Conservation (phyloP, 148 eudicot species). For the Arbutus unedo region DNA sequence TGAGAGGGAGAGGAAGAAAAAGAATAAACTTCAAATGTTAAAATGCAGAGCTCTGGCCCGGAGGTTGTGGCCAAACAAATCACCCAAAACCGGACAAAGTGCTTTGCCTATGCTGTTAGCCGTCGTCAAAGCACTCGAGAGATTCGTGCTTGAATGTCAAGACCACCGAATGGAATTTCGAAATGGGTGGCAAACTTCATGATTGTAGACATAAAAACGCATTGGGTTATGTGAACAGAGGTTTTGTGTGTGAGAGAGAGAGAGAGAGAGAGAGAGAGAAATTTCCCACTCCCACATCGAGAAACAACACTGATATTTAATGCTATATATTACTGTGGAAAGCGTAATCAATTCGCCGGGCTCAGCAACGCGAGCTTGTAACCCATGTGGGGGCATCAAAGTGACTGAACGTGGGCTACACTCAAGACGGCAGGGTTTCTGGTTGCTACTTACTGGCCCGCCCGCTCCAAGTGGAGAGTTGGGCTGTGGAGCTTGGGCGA, state of each 20-base stretch:
- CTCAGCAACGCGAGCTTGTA: background rate
- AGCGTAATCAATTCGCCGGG: background rate
- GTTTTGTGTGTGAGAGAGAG: background rate
- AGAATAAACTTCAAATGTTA: too few relatives aligned
- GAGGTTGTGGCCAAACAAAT: too few relatives aligned
- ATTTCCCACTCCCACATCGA: slow-evolving; percentile 1
- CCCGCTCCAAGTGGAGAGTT: slow-evolving; percentile 29
- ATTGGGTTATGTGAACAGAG: background rate
- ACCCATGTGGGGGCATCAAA: slow-evolving; percentile 19
- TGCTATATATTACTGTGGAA: background rate
- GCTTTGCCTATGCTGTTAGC: too few relatives aligned
- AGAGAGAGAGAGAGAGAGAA: background rate
- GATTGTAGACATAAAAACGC: background rate
- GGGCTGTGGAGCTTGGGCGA: background rate
- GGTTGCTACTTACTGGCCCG: slow-evolving; percentile 2
- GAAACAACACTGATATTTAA: background rate
- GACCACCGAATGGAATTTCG: background rate
- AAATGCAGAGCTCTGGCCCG: too few relatives aligned
- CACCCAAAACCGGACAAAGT: too few relatives aligned
- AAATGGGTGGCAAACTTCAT: background rate
- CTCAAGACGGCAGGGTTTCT: background rate
- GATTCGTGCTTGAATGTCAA: too few relatives aligned
- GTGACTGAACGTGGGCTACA: background rate
- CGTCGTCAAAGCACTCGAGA: too few relatives aligned
- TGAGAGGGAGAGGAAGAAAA: too few relatives aligned